Base-by-base conservation (phyloP, 2,329 filamentous ascomycete species). In the Colletotrichum musicola region DNA sequence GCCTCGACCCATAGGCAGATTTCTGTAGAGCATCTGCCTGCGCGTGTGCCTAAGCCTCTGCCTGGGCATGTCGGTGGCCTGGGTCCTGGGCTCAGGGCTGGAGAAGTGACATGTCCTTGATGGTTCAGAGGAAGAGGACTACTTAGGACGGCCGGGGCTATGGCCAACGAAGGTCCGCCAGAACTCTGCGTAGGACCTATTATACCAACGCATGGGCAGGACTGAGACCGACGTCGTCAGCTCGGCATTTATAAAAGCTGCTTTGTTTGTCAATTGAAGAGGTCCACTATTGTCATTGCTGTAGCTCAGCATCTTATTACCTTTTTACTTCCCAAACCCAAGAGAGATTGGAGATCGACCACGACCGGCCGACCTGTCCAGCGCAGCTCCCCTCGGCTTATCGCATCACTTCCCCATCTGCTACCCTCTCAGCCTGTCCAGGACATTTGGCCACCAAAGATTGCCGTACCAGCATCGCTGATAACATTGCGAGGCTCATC, bases 191-290 rank as follows among this genome's bases (percentile, higher is more conserved):
- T 4, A 27, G 20, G 25, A 30, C 13, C 22, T 51, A 25, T 4
- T 25, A 16, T 18, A 16, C 20, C n/a, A 13, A 25, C 14, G 16
- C 35, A 53, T 40, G 53, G 38, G 20, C 59, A 22, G 10, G 25
- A 50, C 22, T 46, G 54, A 49, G 51, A 22, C 54, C 62, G 56
- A 40, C 18, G 42, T 60, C 64, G n/a, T 51, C 65, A 68, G 62
- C 62, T 68, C 62, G 55, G 47, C 62, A 50, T 60, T 22, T n/a
- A n/a, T 18, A 64, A 35, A 40, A 35, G 60, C 40, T 50, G 60
- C 40, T 64, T 64, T 60, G 42, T 42, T 56, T 18, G 49, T 51
- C 61, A 50, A 47, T 47, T 47, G 27, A 38, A 30, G 35, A 62
- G 53, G 35, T 30, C 62, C 53, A 42, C 61, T 38, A 42, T 53